Evolutionary conservation across 441 rosid genomes (phyloP), one percentile per base, ranked within the genome.

Genomic region (Populus hybrid): DNA sequence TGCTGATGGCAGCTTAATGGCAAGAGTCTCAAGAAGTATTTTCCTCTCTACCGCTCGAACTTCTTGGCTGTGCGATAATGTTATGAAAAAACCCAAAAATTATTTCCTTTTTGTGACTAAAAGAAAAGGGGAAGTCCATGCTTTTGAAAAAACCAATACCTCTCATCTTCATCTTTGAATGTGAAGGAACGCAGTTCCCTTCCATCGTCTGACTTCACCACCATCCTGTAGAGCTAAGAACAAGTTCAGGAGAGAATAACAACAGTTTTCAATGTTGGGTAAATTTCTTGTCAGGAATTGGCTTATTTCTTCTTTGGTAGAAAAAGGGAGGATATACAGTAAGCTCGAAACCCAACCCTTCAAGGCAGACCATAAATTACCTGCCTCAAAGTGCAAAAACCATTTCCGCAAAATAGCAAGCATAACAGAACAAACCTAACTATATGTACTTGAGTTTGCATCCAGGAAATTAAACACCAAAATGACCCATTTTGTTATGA

Each of bases 31-130:
- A 85, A 95, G 80, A 32, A 93, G 97, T 70, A 89, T 88, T 83
- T 92, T 87, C 74, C 98, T 88, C 83, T 95, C 98, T 67, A 95
- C 94, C 0, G 98, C 98, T 4, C 99, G 89, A 71, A 95, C 99
- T 89, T 93, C 99, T 86, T 95, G 99, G 86, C 99, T 95, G 85
- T 68, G 63, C 34, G 14, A 75, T 74, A 75, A 50, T n/a, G 53
- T 53, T n/a, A 23, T 50, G 63, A 35, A 26, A 28, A 23, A 70
- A 35, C 9, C 59, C 18, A 28, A 70, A 50, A 20, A 0, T 28
- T n/a, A 6, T 3, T 66, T 75, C 8, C 3, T 34, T 46, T 11
- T 8, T 24, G 6, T 32, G n/a, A 32, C 6, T 46, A 12, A 61
- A 63, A 11, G 26, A 70, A 24, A 8, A n/a, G 65, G 4, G n/a